Evolutionary conservation across 257 asterid genomes (phyloP).

Genomic region (Solanum neorickii): DNA sequence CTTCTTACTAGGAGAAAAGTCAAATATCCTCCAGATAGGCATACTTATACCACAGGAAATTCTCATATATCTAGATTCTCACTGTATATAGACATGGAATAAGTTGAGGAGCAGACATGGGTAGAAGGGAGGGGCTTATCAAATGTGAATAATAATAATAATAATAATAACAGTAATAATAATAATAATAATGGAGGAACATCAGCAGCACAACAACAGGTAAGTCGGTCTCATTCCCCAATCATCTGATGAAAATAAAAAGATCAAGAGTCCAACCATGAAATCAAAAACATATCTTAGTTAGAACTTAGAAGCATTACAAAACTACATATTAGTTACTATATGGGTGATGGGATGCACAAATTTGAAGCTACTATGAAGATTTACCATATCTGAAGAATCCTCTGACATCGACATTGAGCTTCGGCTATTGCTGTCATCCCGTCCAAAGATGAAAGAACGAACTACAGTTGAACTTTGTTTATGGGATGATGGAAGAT

Average conservation of each 20-base stretch:
- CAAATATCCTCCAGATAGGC: neutral
- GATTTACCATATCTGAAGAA: conserved; percentile 45
- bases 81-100: neutral
- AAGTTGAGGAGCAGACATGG: neutral
- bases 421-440: conserved; percentile 78
- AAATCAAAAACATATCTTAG: neutral
- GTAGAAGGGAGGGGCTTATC: neutral
- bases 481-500: conserved; percentile 48
- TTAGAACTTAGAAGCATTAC: neutral
- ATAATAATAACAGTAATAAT: neutral
- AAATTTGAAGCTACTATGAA: neutral
- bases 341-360: neutral
- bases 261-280: neutral
- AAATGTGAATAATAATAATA: neutral
- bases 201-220: neutral
- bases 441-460: conserved; percentile 77
- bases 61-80: neutral
- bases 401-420: conserved; percentile 58
- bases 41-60: neutral
- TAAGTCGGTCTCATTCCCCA: neutral
- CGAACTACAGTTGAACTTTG: conserved; percentile 55
- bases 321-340: neutral
- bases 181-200: neutral
- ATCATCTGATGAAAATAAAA: neutral
- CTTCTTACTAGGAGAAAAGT: neutral